phyloP scores from a whole-genome alignment of 2,329 filamentous ascomycete species.

The Sporothrix protearum region DNA sequence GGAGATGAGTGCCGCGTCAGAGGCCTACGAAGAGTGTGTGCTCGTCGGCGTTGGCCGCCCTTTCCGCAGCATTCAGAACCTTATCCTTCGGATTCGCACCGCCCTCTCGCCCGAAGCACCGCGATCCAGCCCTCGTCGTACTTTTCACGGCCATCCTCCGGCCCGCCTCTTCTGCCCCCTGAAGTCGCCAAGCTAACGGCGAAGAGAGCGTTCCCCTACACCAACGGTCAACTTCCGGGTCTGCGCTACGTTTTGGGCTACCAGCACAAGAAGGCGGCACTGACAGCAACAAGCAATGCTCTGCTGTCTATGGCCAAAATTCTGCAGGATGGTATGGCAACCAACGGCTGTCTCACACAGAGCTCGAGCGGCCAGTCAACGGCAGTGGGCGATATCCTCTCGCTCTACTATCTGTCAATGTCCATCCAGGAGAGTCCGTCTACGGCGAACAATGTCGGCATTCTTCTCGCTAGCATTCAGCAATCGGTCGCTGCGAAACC shows the following conservation, averaged over 20 bases:
- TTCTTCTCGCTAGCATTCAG: slow-evolving; percentile 90
- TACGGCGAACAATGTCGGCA: slow-evolving; percentile 96
- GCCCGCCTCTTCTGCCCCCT: slow-evolving; percentile 75
- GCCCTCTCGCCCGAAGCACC: slow-evolving; percentile 56
- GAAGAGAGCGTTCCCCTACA: slow-evolving; percentile 72
- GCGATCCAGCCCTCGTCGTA: slow-evolving; percentile 20
- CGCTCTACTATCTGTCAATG: slow-evolving; percentile 90
- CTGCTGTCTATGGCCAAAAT: slow-evolving; percentile 94
- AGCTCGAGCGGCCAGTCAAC: slow-evolving; percentile 60
- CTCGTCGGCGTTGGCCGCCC: slow-evolving; percentile 76
- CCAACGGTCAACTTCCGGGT: slow-evolving; percentile 72
- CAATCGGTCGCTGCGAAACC: slow-evolving; percentile 44
- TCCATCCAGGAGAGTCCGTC: slow-evolving; percentile 94
- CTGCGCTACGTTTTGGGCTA: slow-evolving; percentile 68
- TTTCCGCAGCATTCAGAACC: slow-evolving; percentile 66
- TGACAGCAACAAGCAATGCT: slow-evolving; percentile 94
- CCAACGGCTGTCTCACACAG: slow-evolving; percentile 50
- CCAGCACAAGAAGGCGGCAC: slow-evolving; percentile 69
- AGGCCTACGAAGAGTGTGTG: slow-evolving; percentile 92
- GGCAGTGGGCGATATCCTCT: slow-evolving; percentile 86
- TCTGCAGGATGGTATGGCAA: slow-evolving; percentile 92
- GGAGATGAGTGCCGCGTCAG: slow-evolving; percentile 73
- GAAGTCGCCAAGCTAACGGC: slow-evolving; percentile 80
- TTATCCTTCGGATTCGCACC: slow-evolving; percentile 73
- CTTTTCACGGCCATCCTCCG: slow-evolving; percentile 35